Evolutionary conservation across 2,329 filamentous ascomycete species (phyloP), one percentile per base, ranked within the genome.

Genomic region (Xylariaceae sp.): DNA sequence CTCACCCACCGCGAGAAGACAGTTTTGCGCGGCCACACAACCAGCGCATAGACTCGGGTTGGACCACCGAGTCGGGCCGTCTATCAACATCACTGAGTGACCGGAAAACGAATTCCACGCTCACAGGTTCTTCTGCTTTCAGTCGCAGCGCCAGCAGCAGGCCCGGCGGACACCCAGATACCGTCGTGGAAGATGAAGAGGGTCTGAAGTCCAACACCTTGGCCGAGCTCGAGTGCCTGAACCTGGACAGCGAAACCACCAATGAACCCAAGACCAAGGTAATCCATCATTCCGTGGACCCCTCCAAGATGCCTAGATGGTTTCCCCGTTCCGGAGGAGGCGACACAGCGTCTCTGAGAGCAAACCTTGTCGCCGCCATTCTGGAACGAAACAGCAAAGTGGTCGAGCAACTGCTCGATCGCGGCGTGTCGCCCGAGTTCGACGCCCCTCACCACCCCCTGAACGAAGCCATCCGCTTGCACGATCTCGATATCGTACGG

Each of bases 331-430:
- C 52, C 3, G 50, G 52, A 1, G 65, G 63, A 5, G 52, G 59
- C 3, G 65, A 68, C 19, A 59, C 60, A 0, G 52, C 60, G 1
- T 64, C 63, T 32, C 56, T 71, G 44, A 67, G 60, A 46, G 52
- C 60, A 2, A 65, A 70, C 3, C 59, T 80, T 1, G 47, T 72
- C 2, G 63, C 66, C 5, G 75, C 75, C 3, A 63, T 80, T 10
- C 66, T 72, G n/a, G 60, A 62, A 22, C 68, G 63, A 45, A 77
- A 79, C 44, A 68, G 75, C 48, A 69, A 69, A 45, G 53, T 72
- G 22, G 54, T 77, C 1, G 68, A 74, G 53, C 70, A 77, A 47
- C 59, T 79, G 5, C 61, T 79, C 3, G 70, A 77, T 43, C 67
- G 69, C 5, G 75, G 75, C 27, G 71, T 73, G 9, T 61, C 70